phyloP scores from a whole-genome alignment of 805 yeast genomes.

The Sugiyamaella marilandica region DNA sequence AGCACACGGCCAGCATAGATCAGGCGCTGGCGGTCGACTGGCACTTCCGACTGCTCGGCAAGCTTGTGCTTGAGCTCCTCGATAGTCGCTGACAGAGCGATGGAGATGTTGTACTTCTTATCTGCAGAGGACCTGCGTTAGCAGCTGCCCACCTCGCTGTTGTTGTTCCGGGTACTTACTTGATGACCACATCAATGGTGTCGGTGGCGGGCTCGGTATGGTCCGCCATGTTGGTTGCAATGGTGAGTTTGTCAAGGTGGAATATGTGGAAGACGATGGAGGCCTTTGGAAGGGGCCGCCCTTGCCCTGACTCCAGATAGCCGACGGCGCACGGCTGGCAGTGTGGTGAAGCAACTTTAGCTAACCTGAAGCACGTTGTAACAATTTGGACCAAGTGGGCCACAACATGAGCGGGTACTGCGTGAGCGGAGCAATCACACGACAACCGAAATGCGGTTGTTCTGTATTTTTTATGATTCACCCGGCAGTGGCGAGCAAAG shows the following conservation, averaged over 20 bases:
- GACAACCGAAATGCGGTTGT: too few species aligned
- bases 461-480: too few species aligned
- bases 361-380: too few species aligned
- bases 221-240: constrained; percentile 9
- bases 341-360: neutral
- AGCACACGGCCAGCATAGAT: constrained; percentile 92
- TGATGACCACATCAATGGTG: constrained; percentile 9
- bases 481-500: too few species aligned
- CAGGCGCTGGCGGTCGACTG: constrained; percentile 77
- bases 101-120: constrained; percentile 63
- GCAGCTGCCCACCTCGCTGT: too few species aligned
- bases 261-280: neutral
- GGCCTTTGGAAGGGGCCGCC: neutral
- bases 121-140: constrained; percentile 51
- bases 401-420: too few species aligned
- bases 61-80: constrained; percentile 63
- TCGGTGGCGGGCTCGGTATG: constrained; percentile 4
- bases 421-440: too few species aligned
- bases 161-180: constrained; percentile 1
- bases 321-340: neutral
- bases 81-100: constrained; percentile 53
- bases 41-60: constrained; percentile 56
- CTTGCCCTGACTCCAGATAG: neutral
- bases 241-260: neutral
- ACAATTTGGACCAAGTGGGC: too few species aligned